These are phyloP conservation scores for Ogataea pignaliae DNA, from an alignment of 805 yeast genomes.

Conservation along the genomic window DNA sequence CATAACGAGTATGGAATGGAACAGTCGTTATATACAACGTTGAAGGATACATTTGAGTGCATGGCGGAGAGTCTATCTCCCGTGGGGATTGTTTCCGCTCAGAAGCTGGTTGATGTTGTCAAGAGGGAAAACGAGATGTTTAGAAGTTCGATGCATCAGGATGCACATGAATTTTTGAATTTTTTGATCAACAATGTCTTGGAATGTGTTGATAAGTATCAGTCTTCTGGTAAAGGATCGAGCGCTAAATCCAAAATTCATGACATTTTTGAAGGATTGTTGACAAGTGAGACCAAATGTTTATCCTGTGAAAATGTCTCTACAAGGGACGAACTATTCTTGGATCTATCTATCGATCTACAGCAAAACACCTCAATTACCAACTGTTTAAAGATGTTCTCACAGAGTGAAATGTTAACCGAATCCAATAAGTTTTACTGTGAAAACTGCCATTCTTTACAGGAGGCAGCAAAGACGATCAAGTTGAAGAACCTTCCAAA, in stretches of 20 bases:
- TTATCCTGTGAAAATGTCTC: slow-evolving; percentile 81
- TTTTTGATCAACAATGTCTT: slow-evolving; percentile 66
- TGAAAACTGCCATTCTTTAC: slow-evolving; percentile 82
- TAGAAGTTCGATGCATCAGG: slow-evolving; percentile 93
- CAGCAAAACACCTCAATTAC: slow-evolving; percentile 70
- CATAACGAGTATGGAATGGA: slow-evolving; percentile 45
- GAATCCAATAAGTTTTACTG: slow-evolving; percentile 91
- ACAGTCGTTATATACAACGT: slow-evolving; percentile 53
- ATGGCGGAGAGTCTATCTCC: slow-evolving; percentile 66
- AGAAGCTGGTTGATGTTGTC: slow-evolving; percentile 64
- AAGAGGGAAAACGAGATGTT: slow-evolving; percentile 82
- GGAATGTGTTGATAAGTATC: slow-evolving; percentile 45
- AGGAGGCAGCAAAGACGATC: slow-evolving; percentile 90
- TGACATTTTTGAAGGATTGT: slow-evolving; percentile 74
- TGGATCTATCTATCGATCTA: slow-evolving; percentile 83
- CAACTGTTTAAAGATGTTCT: slow-evolving; percentile 76
- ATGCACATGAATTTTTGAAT: slow-evolving; percentile 95
- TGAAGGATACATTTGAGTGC: slow-evolving; percentile 82
- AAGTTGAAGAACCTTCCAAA: slow-evolving; percentile 75
- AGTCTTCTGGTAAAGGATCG: slow-evolving; percentile 4
- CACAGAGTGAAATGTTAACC: slow-evolving; percentile 78
- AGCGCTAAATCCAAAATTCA: slow-evolving; percentile 34
- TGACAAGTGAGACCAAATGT: slow-evolving; percentile 87
- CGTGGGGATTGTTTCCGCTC: slow-evolving; percentile 84
- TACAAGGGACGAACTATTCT: slow-evolving; percentile 76